Base-by-base conservation (phyloP, 306 rosid species). In the Acmispon strigosus region DNA sequence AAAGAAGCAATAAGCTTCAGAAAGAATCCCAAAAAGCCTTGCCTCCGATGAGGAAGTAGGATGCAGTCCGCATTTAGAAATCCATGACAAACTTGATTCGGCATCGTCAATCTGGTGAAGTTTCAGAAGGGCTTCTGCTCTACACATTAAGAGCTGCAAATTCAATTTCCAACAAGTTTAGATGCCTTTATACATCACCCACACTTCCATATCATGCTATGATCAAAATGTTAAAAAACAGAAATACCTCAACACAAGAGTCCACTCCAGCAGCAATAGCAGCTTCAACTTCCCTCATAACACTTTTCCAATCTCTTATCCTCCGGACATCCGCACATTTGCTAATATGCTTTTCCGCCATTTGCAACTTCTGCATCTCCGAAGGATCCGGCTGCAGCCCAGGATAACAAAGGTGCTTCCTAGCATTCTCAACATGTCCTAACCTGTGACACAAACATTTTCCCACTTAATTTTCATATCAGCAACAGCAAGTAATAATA, bases 61-160 rank as follows among this genome's bases (percentile, higher is more conserved):
- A 18, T 51, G 72, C 2, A 51, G 56, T 52, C 85, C 91, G 3
- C 63, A n/a, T 66, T 84, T 87, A 5, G 91, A 85, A 55, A 75
- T 72, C 24, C 70, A 75, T 34, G 52, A 66, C 13, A 86, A 29
- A 70, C 80, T 55, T 13, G 72, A 82, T 69, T 82, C 91, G 0
- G 93, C 96, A 45, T 87, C 96, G 61, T 89, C 90, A 57, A 91
- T 79, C 74, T 85, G 97, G 59, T 84, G 90, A 55, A 89, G 91
- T 85, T 91, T 91, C 78, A 91, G 77, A 77, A 84, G 81, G 9
- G 97, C 96, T 82, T 91, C 96, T 47, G 83, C 96, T 87, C 93
- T 91, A 89, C 97, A 85, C 87, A 86, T 79, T 73, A 81, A 82
- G 86, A 89, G 90, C 97, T 91, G 97, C 79, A 84, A 81, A 85